Evolutionary conservation across 2,329 filamentous ascomycete species (phyloP).

Genomic region (Trichoderma semiorbis): DNA sequence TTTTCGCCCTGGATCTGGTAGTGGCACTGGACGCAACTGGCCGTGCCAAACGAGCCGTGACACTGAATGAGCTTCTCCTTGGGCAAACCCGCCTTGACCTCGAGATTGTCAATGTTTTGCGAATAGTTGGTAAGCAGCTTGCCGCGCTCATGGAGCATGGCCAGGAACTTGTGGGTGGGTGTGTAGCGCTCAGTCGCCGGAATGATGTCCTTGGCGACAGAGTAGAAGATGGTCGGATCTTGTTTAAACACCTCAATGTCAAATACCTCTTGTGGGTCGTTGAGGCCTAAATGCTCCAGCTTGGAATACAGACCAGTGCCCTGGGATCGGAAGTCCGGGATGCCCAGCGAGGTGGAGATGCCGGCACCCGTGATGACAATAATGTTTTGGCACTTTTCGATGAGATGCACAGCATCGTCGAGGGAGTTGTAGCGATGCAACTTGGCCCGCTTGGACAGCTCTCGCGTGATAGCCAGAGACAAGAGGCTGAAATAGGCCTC

Average conservation of each 20-base stretch:
- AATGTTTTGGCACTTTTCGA: conserved; percentile 75
- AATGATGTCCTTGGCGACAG: conserved; percentile 84
- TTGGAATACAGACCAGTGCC: conserved; percentile 88
- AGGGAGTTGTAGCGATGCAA: conserved; percentile 77
- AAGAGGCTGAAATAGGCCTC: conserved; percentile 72
- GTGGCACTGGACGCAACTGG: conserved; percentile 80
- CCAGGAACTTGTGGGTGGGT: conserved; percentile 92
- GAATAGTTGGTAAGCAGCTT: conserved; percentile 97
- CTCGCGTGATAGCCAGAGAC: conserved; percentile 72
- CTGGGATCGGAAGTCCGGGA: conserved; percentile 94
- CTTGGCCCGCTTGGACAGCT: conserved; percentile 78
- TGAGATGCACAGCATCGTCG: conserved; percentile 77
- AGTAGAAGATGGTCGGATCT: conserved; percentile 88
- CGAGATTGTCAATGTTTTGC: conserved; percentile 97
- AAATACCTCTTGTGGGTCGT: conserved; percentile 92
- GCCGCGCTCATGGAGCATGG: conserved; percentile 77
- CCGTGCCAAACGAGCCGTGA: conserved; percentile 92
- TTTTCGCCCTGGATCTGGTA: conserved; percentile 69
- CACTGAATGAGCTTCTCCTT: conserved; percentile 87
- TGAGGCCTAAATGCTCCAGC: conserved; percentile 70
- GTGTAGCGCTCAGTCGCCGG: conserved; percentile 77
- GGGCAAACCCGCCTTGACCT: conserved; percentile 78
- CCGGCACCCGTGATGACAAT: conserved; percentile 93
- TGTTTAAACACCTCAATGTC: conserved; percentile 83
- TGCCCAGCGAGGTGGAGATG: conserved; percentile 93